Conservation (phyloP, 208 protist genomes). For the Porcisia hertigi region DNA sequence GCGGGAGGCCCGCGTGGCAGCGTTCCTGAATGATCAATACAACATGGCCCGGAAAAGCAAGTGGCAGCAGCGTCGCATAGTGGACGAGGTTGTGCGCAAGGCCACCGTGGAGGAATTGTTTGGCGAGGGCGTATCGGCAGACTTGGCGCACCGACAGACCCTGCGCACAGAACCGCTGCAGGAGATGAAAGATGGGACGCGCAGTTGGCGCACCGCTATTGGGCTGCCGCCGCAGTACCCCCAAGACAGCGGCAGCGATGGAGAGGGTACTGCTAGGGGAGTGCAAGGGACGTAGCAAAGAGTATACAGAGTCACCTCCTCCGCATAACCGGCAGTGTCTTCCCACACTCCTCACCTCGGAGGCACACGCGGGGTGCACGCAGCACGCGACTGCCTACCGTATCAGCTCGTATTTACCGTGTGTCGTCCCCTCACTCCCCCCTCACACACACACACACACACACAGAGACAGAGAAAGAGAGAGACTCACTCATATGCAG, state of each 20-base stretch:
- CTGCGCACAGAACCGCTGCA: constrained; percentile 42
- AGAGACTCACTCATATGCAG: no score
- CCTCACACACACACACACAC: no score
- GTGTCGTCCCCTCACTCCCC: no score
- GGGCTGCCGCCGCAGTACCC: neutral
- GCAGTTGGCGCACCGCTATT: constrained; percentile 33
- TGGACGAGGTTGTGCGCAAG: constrained; percentile 24
- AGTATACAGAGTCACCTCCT: neutral
- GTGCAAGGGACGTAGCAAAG: no score
- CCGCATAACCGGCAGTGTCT: neutral
- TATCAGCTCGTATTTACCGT: neutral
- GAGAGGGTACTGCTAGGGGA: neutral
- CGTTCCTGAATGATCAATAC: constrained; percentile 87
- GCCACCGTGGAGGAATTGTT: constrained; percentile 53
- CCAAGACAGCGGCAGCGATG: neutral
- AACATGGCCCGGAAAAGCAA: constrained; percentile 84
- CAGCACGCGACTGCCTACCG: neutral
- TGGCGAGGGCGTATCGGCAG: constrained; percentile 35
- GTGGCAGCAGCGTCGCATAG: constrained; percentile 46
- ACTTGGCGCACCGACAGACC: constrained; percentile 40
- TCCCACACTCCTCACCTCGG: neutral
- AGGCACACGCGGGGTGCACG: neutral
- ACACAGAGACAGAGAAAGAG: no score
- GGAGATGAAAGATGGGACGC: constrained; percentile 37
- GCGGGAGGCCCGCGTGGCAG: constrained; percentile 78